Conservation (phyloP, 1,139 yeast genomes). For the Sugiyamaella castrensis region DNA sequence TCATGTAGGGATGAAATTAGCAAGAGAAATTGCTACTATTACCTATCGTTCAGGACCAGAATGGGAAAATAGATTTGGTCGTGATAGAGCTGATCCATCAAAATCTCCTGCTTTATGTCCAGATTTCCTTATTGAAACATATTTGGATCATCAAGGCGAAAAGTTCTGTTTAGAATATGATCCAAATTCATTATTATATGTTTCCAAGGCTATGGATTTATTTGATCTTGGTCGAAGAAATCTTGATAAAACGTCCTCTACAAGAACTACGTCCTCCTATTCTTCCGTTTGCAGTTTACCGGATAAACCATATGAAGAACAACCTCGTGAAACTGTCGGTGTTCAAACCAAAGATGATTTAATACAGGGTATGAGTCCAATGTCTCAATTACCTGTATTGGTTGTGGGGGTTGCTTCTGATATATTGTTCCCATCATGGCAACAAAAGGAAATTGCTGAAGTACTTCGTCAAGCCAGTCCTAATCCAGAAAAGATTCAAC, state of each 20-base stretch:
- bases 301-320: constrained; percentile 54
- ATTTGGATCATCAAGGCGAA: constrained; percentile 91
- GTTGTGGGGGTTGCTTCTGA: constrained; percentile 92
- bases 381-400: constrained; percentile 63
- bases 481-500: constrained; percentile 42
- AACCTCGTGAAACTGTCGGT: constrained; percentile 32
- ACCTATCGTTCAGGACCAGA: constrained; percentile 96
- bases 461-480: constrained; percentile 50
- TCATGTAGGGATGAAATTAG: constrained; percentile 91
- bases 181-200: constrained; percentile 81
- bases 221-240: constrained; percentile 69
- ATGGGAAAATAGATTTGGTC: constrained; percentile 91
- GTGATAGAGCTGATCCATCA: constrained; percentile 79
- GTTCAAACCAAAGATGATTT: constrained; percentile 49
- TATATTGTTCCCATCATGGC: constrained; percentile 91
- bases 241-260: constrained; percentile 44
- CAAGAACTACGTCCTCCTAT: constrained; percentile 28
- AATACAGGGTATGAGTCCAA: constrained; percentile 57
- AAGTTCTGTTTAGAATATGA: constrained; percentile 90
- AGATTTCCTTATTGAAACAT: constrained; percentile 87
- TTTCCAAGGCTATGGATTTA: constrained; percentile 91
- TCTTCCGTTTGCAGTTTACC: constrained; percentile 44
- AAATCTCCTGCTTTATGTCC: constrained; percentile 86
- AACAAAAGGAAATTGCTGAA: constrained; percentile 76
- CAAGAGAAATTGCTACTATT: constrained; percentile 90